Base-by-base conservation (phyloP, 2,329 filamentous ascomycete species). In the Calonectria henricotiae region DNA sequence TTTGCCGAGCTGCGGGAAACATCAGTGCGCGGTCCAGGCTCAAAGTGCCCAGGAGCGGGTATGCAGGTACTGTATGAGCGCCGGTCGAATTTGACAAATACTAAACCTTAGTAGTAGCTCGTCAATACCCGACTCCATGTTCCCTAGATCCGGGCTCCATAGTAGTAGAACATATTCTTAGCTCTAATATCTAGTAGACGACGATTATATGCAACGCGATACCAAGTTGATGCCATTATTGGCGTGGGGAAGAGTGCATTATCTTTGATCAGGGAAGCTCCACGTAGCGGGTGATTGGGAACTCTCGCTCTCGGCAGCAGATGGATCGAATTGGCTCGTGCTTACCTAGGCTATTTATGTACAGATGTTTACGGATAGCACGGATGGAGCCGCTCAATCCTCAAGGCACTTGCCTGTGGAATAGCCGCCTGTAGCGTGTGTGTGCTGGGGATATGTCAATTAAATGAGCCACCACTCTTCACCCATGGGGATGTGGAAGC, bases 71-170 rank as follows among this genome's bases (percentile, higher is more conserved):
- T 58, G 51, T 58, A 58, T 25, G 35, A 25, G 51, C 51, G 39
- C 39, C 51, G 51, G 51, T 58, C 51, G 51, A 39, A 58, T 58
- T 58, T 58, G 51, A 58, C 20, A 58, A 58, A 58, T 58, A 58
- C 51, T 20, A 58, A 58, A 39, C 35, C 51, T 58, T 46, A 7
- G n/a, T 37, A 39, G 51, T 32, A 30, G 27, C 27, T 7, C 4
- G 27, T 30, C 37, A 58, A 58, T 39, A 23, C 35, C 35, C 51
- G 32, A 39, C 51, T 30, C 51, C 51, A 58, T 58, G 35, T 39
- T 58, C 51, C 51, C 51, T 32, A 51, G 47, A 51, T 51, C 13
- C 9, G 13, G 51, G 51, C 51, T 58, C 51, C 51, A 58, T 58
- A 58, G n/a, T 27, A 20, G 51, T 39, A 9, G 51, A 12, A 47